Evolutionary conservation across 768 basidiomycete genomes (phyloP), one percentile per base, ranked within the genome.

Genomic region (Mrakia gelida): DNA sequence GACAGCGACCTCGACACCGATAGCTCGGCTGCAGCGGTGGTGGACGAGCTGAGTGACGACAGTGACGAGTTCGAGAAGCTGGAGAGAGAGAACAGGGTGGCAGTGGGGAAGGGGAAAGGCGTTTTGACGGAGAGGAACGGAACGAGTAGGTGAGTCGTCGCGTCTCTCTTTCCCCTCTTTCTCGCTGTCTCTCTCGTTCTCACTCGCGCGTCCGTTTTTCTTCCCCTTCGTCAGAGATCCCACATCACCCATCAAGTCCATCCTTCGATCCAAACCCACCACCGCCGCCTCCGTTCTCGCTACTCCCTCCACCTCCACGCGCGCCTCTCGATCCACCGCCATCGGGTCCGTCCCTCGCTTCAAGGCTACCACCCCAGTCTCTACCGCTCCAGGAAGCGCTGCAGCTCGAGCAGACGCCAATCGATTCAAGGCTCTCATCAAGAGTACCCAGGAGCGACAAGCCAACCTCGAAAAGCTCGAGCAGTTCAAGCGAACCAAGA

Each of bases 61-160:
- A 41, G 41, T 43, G 67, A 70, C 67, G 67, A 70, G 41, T 38
- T 70, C n/a, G 67, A 70, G 8, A 70, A 10, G 21, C 21, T 70
- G 67, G 67, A 70, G 38, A 70, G 32, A 38, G 32, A 34, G 10
- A 41, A 5, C 7, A 26, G 41, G 18, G 49, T 52, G 49, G 49
- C 15, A 52, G 2, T 21, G 49, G 49, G 13, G 18, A 52, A 52
- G 49, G 49, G 49, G 26, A 41, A 43, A 23, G 26, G 67, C 1
- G 38, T 70, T 26, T 10, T 43, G 67, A 70, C 11, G 41, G 67
- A 41, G 11, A 70, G 26, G 38, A 43, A 70, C 67, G 67, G 41
- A 70, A 23, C 63, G 16, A 65, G 16, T n/a, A 26, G 67, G 67
- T 70, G 18, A 43, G 38, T 45, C 41, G 7, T 8, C 38, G 23